A percentile compares a stretch with the other conserved stretches of the same genome.
These are phyloP conservation scores for Zygotorulaspora chibaensis DNA, from an alignment of 805 yeast genomes.

Conservation along the genomic window DNA sequence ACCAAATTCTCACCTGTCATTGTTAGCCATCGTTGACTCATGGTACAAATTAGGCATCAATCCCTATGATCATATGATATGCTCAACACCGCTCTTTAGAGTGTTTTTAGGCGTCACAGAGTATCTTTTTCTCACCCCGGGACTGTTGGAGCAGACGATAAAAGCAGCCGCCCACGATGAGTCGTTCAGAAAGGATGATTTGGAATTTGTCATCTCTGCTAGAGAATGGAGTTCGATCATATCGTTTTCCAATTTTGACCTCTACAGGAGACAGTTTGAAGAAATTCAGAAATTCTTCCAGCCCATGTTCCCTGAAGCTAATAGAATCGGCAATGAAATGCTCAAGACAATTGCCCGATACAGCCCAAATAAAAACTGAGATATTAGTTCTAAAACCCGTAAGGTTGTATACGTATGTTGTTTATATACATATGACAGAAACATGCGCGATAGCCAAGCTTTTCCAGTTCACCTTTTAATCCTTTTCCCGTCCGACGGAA, in stretches of 20 bases:
- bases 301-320: conserved; percentile 87
- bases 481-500: conserved; percentile 4
- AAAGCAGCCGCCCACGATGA: conserved; percentile 62
- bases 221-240: conserved; percentile 82
- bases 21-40: conserved; percentile 88
- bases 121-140: conserved; percentile 81
- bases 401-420: conserved; percentile 1
- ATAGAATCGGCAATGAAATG: conserved; percentile 88
- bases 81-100: conserved; percentile 90
- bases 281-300: conserved; percentile 76
- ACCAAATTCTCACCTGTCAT: conserved; percentile 86
- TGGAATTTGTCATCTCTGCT: conserved; percentile 90
- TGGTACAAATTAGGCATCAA: conserved; percentile 83
- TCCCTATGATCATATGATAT: conserved; percentile 95
- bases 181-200: conserved; percentile 79
- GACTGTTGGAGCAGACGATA: conserved; percentile 73
- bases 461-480: not conserved
- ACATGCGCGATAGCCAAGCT: not conserved
- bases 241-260: conserved; percentile 63
- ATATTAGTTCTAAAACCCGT: conserved; percentile 1
- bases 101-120: conserved; percentile 93
- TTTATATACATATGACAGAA: not conserved
- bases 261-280: conserved; percentile 70
- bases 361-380: not conserved
- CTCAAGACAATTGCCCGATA: conserved; percentile 56